Evolutionary conservation across 768 basidiomycete species (phyloP).

Genomic region (Leucocoprinus birnbaumii): DNA sequence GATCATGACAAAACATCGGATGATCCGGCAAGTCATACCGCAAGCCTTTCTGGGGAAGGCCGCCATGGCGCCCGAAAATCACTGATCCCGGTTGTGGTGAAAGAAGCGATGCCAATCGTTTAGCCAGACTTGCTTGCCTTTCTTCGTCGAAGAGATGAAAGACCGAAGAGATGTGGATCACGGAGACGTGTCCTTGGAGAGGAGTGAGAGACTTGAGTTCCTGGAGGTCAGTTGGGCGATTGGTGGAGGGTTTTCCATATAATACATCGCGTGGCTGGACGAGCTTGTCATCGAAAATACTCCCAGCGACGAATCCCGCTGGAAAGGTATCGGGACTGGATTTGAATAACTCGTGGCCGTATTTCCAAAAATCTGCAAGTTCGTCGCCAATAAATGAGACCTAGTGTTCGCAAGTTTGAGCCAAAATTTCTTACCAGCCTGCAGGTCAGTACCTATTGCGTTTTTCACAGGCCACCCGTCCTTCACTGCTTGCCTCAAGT

Average conservation of each 20-base stretch:
- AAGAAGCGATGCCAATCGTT: slow-evolving; percentile 26
- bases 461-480: slow-evolving; percentile 37
- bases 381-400: too few species aligned
- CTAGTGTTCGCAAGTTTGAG: too few species aligned
- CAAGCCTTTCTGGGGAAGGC: slow-evolving; percentile 18
- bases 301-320: slow-evolving; percentile 51
- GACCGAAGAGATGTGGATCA: slow-evolving; percentile 24
- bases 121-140: slow-evolving; percentile 26
- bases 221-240: background rate
- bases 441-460: slow-evolving; percentile 34
- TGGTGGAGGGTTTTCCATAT: background rate
- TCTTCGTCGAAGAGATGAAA: slow-evolving; percentile 34
- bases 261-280: slow-evolving; percentile 30
- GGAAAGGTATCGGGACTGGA: slow-evolving; percentile 50
- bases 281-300: slow-evolving; percentile 44
- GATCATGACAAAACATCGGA: slow-evolving; percentile 12
- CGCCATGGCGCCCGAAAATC: slow-evolving; percentile 36
- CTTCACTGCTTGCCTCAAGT: slow-evolving; percentile 31
- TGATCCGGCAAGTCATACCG: slow-evolving; percentile 1
- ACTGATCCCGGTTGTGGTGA: slow-evolving; percentile 29
- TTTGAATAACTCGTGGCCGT: slow-evolving; percentile 59
- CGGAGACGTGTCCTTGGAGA: slow-evolving; percentile 42
- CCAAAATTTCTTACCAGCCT: slow-evolving; percentile 26
- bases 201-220: slow-evolving; percentile 23
- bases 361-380: slow-evolving; percentile 64